A percentile compares a stretch with the other conserved stretches of the same genome.
Evolutionary conservation across 2,329 filamentous ascomycete genomes (phyloP).

Genomic region (Ceratocystis cacaofunesta): DNA sequence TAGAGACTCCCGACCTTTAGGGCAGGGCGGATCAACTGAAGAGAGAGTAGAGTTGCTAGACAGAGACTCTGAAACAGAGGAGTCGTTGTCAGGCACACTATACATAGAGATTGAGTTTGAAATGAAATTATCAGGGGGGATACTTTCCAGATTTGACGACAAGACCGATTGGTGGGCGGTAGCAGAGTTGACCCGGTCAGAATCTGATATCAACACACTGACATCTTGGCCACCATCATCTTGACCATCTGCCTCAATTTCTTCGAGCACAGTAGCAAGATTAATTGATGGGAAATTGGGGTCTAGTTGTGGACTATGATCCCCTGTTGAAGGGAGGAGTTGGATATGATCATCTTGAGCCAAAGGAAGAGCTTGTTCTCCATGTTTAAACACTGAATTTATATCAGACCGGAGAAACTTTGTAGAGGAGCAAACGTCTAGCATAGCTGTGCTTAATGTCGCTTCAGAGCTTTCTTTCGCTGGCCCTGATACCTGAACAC

Average conservation of each 20-base stretch:
- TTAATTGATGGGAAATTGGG: not conserved
- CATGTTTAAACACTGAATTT: not conserved
- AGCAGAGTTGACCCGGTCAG: not conserved
- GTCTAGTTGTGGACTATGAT: not conserved
- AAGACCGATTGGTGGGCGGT: not conserved
- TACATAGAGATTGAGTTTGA: not conserved
- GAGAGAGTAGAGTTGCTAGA: no score
- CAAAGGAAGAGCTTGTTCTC: not conserved
- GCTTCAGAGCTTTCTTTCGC: no score
- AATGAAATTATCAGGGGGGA: not conserved
- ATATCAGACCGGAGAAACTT: not conserved
- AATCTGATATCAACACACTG: not conserved
- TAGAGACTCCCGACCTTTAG: not conserved
- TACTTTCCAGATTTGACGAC: not conserved
- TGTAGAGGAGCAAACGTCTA: no score
- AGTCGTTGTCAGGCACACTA: not conserved
- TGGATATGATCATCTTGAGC: not conserved
- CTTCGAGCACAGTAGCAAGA: conserved; percentile 13
- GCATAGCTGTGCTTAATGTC: not conserved
- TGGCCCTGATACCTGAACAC: not conserved
- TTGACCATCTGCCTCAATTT: conserved; percentile 5
- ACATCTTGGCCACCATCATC: conserved; percentile 8
- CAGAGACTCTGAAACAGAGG: no score
- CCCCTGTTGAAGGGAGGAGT: not conserved
- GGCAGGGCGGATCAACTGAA: no score